These are phyloP conservation scores for Takashimella tepidaria DNA, from an alignment of 1,284 basidiomycete species.

Conservation along the genomic window DNA sequence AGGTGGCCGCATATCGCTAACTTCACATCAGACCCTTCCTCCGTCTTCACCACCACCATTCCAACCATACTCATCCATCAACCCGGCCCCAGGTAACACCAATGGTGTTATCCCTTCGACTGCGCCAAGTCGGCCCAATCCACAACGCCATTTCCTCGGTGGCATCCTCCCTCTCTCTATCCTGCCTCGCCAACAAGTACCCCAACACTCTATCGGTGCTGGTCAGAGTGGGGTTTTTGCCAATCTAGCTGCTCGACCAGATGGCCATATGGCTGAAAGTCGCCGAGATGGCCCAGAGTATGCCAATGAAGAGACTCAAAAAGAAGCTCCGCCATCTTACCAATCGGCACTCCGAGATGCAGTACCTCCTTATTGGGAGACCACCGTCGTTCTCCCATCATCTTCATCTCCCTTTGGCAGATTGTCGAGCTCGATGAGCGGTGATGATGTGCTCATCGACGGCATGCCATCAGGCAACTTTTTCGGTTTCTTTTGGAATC, in stretches of 20 bases:
- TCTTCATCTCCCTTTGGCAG: slow-evolving; percentile 49
- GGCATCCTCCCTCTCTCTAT: slow-evolving; percentile 71
- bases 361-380: slow-evolving; percentile 96
- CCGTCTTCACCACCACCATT: slow-evolving; percentile 73
- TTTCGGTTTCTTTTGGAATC: slow-evolving; percentile 49
- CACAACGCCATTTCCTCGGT: slow-evolving; percentile 61
- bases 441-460: slow-evolving; percentile 55
- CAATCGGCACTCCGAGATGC: slow-evolving; percentile 81
- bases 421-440: slow-evolving; percentile 46
- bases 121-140: slow-evolving; percentile 51
- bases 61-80: slow-evolving; percentile 57
- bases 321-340: slow-evolving; percentile 84
- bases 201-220: slow-evolving; percentile 51
- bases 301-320: slow-evolving; percentile 71
- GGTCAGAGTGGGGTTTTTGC: slow-evolving; percentile 94
- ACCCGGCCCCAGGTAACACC: slow-evolving; percentile 66
- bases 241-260: slow-evolving; percentile 89
- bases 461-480: slow-evolving; percentile 55
- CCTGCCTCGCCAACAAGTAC: slow-evolving; percentile 48
- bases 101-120: slow-evolving; percentile 67
- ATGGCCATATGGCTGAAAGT: slow-evolving; percentile 51
- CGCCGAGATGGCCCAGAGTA: slow-evolving; percentile 60
- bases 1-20: neutral
- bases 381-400: slow-evolving; percentile 70
- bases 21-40: slow-evolving; percentile 45